A percentile compares a stretch with the other conserved stretches of the same genome.
phyloP scores from a whole-genome alignment of 345 rosid species.

The Corchorus olitorius region DNA sequence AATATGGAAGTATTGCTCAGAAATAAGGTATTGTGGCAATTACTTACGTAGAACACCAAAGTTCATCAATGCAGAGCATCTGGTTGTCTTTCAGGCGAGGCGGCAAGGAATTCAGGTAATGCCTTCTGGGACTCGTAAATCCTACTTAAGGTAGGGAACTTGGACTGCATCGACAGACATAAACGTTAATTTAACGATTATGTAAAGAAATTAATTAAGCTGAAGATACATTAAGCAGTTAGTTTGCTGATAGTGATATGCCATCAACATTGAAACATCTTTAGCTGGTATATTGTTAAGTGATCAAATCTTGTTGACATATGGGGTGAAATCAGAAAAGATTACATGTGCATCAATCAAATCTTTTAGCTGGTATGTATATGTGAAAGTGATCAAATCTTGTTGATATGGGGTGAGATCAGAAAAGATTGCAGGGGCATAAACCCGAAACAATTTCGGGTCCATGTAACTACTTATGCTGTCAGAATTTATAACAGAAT shows the following conservation, averaged over 20 bases:
- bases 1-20: background rate
- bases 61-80: conserved; percentile 32
- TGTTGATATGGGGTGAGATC: too few relatives aligned
- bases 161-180: conserved; percentile 40
- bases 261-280: background rate
- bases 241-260: background rate
- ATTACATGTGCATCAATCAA: too few relatives aligned
- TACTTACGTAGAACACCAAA: background rate
- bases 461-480: background rate
- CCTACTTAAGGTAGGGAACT: conserved; percentile 44
- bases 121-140: conserved; percentile 40
- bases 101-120: conserved; percentile 47
- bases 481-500: background rate
- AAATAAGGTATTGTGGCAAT: background rate
- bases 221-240: background rate
- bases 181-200: background rate
- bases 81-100: conserved; percentile 50
- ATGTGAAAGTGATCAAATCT: too few relatives aligned
- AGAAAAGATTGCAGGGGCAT: too few relatives aligned
- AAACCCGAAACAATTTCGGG: background rate
- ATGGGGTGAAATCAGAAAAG: too few relatives aligned
- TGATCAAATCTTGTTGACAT: too few relatives aligned
- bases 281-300: too few relatives aligned
- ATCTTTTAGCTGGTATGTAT: too few relatives aligned
- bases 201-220: background rate